Evolutionary conservation across 352 stramenopile genomes (phyloP), one percentile per base, ranked within the genome.

Genomic region (Pythium scleroteichum): DNA sequence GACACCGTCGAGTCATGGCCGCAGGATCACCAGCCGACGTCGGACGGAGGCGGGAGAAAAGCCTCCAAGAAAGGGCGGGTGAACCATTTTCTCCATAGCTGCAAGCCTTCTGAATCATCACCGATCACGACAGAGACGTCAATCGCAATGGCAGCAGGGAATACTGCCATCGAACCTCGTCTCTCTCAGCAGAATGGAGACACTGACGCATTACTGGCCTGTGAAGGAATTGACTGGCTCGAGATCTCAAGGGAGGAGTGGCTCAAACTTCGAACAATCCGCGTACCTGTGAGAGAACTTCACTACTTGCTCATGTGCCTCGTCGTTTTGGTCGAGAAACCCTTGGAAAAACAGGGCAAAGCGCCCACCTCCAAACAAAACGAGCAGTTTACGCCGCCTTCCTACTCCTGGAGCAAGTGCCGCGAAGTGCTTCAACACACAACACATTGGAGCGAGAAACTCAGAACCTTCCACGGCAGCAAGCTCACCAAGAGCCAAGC

Each of bases 251-350:
- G 73, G 13, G 81, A 88, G 27, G 81, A 93, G 45, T 85, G 81
- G 61, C 62, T 79, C 27, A 78, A 87, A 52, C 62, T 93, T 38
- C 77, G 79, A 10, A 69, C 67, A 38, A 87, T 90, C 29, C 83
- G 81, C 8, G 73, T 88, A 0, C 80, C 81, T 4, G 68, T 86
- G 9, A 78, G 77, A 51, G 84, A 91, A 70, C 68, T 93, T 14
- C 84, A 93, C 48, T 88, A 81, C 45, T 68, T 93, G 4, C 82
- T 91, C 66, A 88, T 93, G 76, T 91, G 81, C 51, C 67, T 93
- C 39, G 71, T 86, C n/a, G 62, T 90, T 3, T 57, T 93, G 20
- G 53, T 91, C 7, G 73, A 91, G 17, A 76, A 71, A n/a, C 71
- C 80, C 2, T 59, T 71, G 3, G 73, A 85, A 50, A 73, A 73